Base-by-base conservation (phyloP, 768 basidiomycete species). In the Mrakia gelida region DNA sequence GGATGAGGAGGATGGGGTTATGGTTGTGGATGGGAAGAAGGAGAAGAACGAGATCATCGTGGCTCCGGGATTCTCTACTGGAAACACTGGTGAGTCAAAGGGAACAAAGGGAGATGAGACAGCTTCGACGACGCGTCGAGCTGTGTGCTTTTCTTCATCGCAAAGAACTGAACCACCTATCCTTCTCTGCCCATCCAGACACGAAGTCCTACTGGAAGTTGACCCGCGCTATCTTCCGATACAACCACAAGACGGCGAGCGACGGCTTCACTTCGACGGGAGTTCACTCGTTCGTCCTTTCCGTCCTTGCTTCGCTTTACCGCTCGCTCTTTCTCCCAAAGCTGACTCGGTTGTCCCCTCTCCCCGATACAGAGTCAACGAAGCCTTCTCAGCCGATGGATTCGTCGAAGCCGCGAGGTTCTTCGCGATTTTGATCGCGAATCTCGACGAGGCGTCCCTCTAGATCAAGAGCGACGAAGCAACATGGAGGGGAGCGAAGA, bases 141-240 rank as follows among this genome's bases (percentile, higher is more conserved):
- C n/a, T n/a, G n/a, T n/a, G n/a, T 10, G 16, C 23, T 9, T 65
- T 15, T 65, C 18, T 38, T 38, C 38, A 38, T 38, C 38, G 38
- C 38, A 38, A 38, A 3, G 38, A 38, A 38, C 38, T 38, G 38
- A 38, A 38, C 38, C n/a, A n/a, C n/a, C n/a, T n/a, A n/a, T n/a
- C n/a, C n/a, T n/a, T n/a, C n/a, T n/a, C n/a, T n/a, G n/a, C n/a
- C n/a, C 38, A 38, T 38, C 38, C 81, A 75, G 82, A 83, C 71
- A 83, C 83, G 41, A 81, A 80, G 71, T 79, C 79, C 52, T 82
- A 82, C 80, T 83, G 83, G 83, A 81, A 81, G 59, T 79, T 84
- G 49, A 82, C 83, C 26, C 65, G 72, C 11, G 82, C 83, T 61
- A 82, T 84, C 72, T 83, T 83, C 75, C 79, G 83, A 26, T 84